Evolutionary conservation across 225 moss, liverwort and hornwort genomes (phyloP), one percentile per base, ranked within the genome.

Genomic region (Polytrichum formosum): DNA sequence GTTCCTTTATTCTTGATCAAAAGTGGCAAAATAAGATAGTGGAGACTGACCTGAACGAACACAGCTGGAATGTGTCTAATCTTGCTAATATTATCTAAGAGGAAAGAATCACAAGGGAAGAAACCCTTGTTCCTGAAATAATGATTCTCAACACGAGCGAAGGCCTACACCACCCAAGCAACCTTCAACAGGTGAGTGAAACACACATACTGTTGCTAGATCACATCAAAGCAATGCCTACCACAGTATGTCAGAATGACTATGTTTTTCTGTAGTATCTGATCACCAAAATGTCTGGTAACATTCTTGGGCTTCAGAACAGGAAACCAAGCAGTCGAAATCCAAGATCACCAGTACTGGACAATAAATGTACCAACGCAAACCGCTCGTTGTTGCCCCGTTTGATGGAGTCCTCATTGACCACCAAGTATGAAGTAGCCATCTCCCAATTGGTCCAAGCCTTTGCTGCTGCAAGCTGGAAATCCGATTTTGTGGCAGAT

Each of bases 371-470:
- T 86, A 98, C 97, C 97, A 98, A 75, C 21, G 97, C 85, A 70
- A 98, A 94, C 65, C 76, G 89, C 2, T 92, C 83, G 76, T 90
- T 84, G 75, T 94, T 92, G 70, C 84, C 87, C 59, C 88, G 89
- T 75, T 83, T 88, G 55, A 94, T 72, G 7, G 87, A 77, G 33
- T 92, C 92, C 55, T 82, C 79, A 56, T 81, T 76, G 8, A 88
- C 91, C 67, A 98, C 73, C 68, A 98, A 90, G 80, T 92, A 75
- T n/a, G 97, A 94, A 58, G 97, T 98, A 71, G 91, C 87, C 97
- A 94, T 92, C 84, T 98, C 97, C 97, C 97, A 98, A 68, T 76
- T 91, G 77, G 97, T 98, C 97, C 97, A 98, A 22, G 88, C 92
- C 77, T 84, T 94, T 54, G 92, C 92, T 74, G 97, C 94, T 82